A percentile compares a stretch with the other conserved stretches of the same genome.
Evolutionary conservation across 768 basidiomycete genomes (phyloP).

Genomic region (Termitomyces bulborhizus): DNA sequence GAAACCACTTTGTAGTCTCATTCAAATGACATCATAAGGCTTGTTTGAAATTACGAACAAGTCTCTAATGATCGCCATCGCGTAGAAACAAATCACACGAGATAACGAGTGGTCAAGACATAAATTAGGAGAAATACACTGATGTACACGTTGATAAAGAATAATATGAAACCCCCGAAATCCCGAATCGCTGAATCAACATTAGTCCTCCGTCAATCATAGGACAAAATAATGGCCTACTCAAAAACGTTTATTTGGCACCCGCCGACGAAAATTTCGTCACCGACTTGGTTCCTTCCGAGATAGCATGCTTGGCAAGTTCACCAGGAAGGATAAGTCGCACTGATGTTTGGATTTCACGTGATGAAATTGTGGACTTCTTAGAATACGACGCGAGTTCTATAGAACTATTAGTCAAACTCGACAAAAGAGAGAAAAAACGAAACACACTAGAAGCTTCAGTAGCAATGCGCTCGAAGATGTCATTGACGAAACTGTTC

Average conservation of each 20-base stretch:
- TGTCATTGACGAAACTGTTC: conserved; percentile 95
- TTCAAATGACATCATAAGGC: background rate
- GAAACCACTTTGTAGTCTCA: background rate
- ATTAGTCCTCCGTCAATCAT: background rate
- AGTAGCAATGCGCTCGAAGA: conserved; percentile 88
- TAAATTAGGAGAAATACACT: conserved; percentile 28
- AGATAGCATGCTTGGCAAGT: conserved; percentile 90
- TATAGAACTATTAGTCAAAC: conserved; percentile 19
- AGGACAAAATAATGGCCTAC: background rate
- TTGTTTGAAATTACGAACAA: background rate
- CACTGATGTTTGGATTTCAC: conserved; percentile 96
- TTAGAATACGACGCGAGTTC: conserved; percentile 97
- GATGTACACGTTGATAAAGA: conserved; percentile 24
- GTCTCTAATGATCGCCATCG: background rate
- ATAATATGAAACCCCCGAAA: conserved; percentile 11
- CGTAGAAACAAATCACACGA: no score
- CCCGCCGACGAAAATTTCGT: conserved; percentile 82
- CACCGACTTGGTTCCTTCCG: conserved; percentile 91
- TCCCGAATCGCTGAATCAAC: background rate
- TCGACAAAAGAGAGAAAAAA: background rate
- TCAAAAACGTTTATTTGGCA: conserved; percentile 42
- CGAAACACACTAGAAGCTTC: conserved; percentile 75
- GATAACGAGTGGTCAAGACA: conserved; percentile 5
- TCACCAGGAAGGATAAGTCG: conserved; percentile 96
- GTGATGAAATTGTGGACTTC: conserved; percentile 97